Percentiles rank a stretch among this genome's conserved stretches.
These are phyloP conservation scores for Leptoxyphium fumago DNA, from an alignment of 2,329 filamentous ascomycete genomes.

Conservation along the genomic window DNA sequence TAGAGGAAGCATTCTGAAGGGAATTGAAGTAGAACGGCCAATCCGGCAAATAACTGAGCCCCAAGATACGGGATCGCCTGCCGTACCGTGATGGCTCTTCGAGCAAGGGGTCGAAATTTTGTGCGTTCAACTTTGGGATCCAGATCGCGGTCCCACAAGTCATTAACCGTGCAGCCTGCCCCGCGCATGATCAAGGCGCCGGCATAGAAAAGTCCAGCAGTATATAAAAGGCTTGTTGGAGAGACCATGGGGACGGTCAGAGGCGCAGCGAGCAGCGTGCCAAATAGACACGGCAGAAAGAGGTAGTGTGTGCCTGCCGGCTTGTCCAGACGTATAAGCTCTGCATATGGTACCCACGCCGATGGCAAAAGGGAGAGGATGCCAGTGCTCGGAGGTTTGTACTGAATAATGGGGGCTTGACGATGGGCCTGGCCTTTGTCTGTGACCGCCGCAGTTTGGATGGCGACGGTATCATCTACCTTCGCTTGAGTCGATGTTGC, in stretches of 20 bases:
- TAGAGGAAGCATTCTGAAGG: conserved; percentile 61
- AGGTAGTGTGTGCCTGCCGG: conserved; percentile 73
- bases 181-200: conserved; percentile 77
- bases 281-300: conserved; percentile 75
- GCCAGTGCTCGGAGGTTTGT: conserved; percentile 56
- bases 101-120: conserved; percentile 63
- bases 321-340: conserved; percentile 68
- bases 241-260: conserved; percentile 47
- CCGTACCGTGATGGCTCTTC: conserved; percentile 58
- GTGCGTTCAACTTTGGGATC: conserved; percentile 69
- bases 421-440: background rate
- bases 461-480: no score
- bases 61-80: conserved; percentile 63
- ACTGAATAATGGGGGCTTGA: conserved; percentile 19
- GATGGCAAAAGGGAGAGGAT: conserved; percentile 54
- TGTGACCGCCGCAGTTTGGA: no score
- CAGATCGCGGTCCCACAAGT: conserved; percentile 78
- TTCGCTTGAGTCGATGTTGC: no score
- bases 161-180: conserved; percentile 78
- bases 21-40: conserved; percentile 63
- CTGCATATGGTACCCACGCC: conserved; percentile 64
- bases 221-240: conserved; percentile 47
- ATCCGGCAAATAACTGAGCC: conserved; percentile 55
- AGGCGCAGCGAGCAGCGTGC: conserved; percentile 64
- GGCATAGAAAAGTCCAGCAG: conserved; percentile 52